Evolutionary conservation across 1,284 basidiomycete species (phyloP).

Genomic region (Melampsora americana): DNA sequence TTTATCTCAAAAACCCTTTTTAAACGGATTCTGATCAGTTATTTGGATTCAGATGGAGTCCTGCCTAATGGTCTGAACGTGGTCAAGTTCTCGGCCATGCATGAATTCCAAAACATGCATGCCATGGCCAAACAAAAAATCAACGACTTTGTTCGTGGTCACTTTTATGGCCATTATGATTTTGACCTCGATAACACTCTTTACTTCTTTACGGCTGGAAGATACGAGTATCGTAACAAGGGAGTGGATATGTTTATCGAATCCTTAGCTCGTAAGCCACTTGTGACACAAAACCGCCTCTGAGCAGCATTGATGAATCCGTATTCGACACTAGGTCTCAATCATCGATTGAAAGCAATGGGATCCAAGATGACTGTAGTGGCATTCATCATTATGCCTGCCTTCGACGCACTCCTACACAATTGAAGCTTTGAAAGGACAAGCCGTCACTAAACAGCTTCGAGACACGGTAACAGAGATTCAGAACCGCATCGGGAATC

Average conservation of each 20-base stretch:
- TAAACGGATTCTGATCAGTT: not conserved
- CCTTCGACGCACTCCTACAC: constrained; percentile 93
- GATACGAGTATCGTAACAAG: constrained; percentile 98
- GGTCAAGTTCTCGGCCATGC: constrained; percentile 90
- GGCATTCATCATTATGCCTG: constrained; percentile 98
- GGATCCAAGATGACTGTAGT: constrained; percentile 80
- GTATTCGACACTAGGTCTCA: constrained; percentile 59
- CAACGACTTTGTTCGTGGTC: constrained; percentile 92
- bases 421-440: constrained; percentile 94
- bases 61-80: constrained; percentile 96
- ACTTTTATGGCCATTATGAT: constrained; percentile 96
- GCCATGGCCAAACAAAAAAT: constrained; percentile 90
- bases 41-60: constrained; percentile 69
- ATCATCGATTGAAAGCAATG: constrained; percentile 77
- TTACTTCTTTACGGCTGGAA: constrained; percentile 98
- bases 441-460: constrained; percentile 94
- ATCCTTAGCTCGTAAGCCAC: constrained; percentile 64
- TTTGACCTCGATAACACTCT: constrained; percentile 94
- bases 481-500: constrained; percentile 82
- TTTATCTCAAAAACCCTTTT: constrained; percentile 6
- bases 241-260: constrained; percentile 99
- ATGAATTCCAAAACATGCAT: constrained; percentile 92
- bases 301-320: not conserved
- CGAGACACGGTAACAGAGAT: constrained; percentile 92
- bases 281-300: not conserved